Conservation (phyloP, 1,284 basidiomycete species). For the Ustilago lituana region DNA sequence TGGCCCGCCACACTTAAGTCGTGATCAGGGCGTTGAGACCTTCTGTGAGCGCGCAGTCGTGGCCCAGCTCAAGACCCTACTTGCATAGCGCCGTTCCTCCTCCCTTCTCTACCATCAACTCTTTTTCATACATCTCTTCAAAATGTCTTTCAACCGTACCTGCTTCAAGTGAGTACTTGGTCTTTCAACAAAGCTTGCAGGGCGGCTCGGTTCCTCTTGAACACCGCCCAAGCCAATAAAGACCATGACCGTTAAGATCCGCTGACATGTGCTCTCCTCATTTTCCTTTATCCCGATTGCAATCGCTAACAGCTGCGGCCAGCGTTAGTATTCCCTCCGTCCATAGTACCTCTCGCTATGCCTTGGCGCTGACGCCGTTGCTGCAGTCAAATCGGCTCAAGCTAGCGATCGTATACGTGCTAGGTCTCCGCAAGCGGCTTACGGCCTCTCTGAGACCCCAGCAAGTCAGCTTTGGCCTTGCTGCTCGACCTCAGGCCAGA, state of each 20-base stretch:
- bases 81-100: slow-evolving; percentile 4
- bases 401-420: not conserved
- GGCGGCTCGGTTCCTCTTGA: no score
- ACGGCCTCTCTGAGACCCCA: no score
- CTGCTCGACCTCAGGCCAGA: not conserved
- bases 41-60: no score
- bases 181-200: no score
- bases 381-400: not conserved
- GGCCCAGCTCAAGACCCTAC: slow-evolving; percentile 13
- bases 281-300: not conserved
- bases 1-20: slow-evolving; percentile 28
- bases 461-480: not conserved
- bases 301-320: slow-evolving; percentile 47
- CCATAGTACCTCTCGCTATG: slow-evolving; percentile 9
- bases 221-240: no score
- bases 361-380: not conserved
- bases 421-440: no score
- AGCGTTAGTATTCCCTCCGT: slow-evolving; percentile 46
- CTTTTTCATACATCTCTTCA: slow-evolving; percentile 1
- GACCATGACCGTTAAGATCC: no score
- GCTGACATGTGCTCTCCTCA: slow-evolving; percentile 1
- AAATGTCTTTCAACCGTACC: slow-evolving; percentile 52
- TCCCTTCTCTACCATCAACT: slow-evolving; percentile 8
- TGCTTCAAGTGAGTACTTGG: slow-evolving; percentile 51
- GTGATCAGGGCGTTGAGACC: no score